Percentiles rank a stretch among this genome's conserved stretches.
Evolutionary conservation across 306 rosid genomes (phyloP).

Genomic region (Pachyrhizus erosus): DNA sequence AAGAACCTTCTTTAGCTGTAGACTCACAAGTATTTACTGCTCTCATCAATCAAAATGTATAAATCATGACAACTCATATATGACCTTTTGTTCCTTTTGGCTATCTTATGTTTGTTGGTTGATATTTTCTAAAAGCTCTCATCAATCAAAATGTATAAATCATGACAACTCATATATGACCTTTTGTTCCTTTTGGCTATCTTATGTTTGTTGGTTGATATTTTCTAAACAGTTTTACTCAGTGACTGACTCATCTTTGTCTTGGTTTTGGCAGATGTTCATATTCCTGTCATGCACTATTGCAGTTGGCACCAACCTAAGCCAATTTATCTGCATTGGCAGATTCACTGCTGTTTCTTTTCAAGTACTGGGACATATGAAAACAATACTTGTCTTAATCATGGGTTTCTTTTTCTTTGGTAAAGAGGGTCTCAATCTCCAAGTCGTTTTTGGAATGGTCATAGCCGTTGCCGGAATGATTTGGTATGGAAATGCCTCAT

Average conservation of each 20-base stretch:
- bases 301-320: conserved; percentile 78
- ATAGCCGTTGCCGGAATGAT: conserved; percentile 79
- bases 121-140: background rate
- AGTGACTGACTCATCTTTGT: conserved; percentile 9
- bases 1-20: conserved; percentile 10
- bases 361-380: conserved; percentile 84
- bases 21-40: background rate
- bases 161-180: background rate
- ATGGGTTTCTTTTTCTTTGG: conserved; percentile 85
- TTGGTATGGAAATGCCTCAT: conserved; percentile 81
- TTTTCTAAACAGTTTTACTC: background rate
- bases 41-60: background rate
- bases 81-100: background rate
- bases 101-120: conserved; percentile 2
- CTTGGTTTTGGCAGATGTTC: conserved; percentile 56
- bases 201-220: background rate
- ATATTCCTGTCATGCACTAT: conserved; percentile 69
- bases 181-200: background rate
- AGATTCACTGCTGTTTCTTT: conserved; percentile 79
- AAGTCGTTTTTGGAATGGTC: conserved; percentile 73
- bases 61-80: conserved; percentile 1
- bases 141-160: background rate
- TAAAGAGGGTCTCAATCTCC: conserved; percentile 68
- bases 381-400: conserved; percentile 69
- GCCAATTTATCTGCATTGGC: conserved; percentile 83